These are phyloP conservation scores for Sclerotinia subarctica DNA, from an alignment of 2,329 filamentous ascomycete genomes.

Conservation along the genomic window DNA sequence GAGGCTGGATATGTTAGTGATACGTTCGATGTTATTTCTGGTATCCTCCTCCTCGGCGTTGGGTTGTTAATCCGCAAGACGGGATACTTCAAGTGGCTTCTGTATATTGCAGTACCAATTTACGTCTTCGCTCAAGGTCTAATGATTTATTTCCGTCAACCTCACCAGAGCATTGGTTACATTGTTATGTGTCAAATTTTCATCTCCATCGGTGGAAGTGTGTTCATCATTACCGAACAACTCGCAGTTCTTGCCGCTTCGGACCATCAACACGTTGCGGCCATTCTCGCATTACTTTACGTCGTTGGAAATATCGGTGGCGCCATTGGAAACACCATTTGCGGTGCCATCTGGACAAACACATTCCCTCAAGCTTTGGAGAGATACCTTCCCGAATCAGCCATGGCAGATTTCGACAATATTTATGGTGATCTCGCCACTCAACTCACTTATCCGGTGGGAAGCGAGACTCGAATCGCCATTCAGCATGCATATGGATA, in stretches of 20 bases:
- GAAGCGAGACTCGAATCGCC: constrained; percentile 44
- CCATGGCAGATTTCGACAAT: constrained; percentile 40
- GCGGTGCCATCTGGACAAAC: constrained; percentile 62
- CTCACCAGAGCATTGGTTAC: constrained; percentile 49
- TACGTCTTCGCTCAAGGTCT: constrained; percentile 50
- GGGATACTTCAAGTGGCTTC: constrained; percentile 30
- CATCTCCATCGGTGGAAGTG: constrained; percentile 54
- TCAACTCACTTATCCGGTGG: constrained; percentile 50
- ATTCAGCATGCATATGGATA: constrained; percentile 59
- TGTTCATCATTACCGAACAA: constrained; percentile 56
- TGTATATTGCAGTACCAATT: constrained; percentile 26
- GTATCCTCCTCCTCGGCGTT: constrained; percentile 52
- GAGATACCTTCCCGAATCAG: constrained; percentile 48
- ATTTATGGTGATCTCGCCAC: constrained; percentile 54
- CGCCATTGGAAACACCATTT: constrained; percentile 58
- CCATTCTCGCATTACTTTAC: constrained; percentile 53
- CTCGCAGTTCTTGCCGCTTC: constrained; percentile 57
- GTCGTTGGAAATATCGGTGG: constrained; percentile 54
- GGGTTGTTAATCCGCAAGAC: constrained; percentile 45
- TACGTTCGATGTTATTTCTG: constrained; percentile 52
- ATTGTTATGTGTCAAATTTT: constrained; percentile 59
- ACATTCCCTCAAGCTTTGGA: constrained; percentile 53
- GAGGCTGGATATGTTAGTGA: constrained; percentile 35
- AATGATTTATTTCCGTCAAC: constrained; percentile 57
- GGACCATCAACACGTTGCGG: constrained; percentile 58